Base-by-base conservation (phyloP, 176 grass and related monocot species). In the maize (Zea mays) region DNA sequence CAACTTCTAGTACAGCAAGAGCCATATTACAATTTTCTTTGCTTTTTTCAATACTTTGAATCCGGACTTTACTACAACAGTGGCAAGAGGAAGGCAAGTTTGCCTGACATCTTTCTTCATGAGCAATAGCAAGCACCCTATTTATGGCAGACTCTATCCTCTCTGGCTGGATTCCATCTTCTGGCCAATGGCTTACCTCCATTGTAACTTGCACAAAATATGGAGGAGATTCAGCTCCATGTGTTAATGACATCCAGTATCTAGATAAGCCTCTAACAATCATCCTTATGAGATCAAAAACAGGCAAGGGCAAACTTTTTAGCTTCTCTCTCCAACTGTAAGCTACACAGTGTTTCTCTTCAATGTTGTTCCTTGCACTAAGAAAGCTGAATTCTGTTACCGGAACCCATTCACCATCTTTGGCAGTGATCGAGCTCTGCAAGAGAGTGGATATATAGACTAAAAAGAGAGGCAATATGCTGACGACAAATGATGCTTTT, bases 141-240 rank as follows among this genome's bases (percentile, higher is more conserved):
- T 97, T 97, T 81, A 97, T 94, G 81, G 79, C 76, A 76, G 95
- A 97, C 73, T 97, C 95, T 66, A 97, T 91, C 68, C 86, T 92
- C 77, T 97, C 91, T 67, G 95, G 95, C 48, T 97, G 95, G 82
- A 97, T 97, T 38, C 95, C 95, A 80, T 94, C 95, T 76, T 97
- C 89, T 88, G 95, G 95, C 95, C 95, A 97, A 40, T 92, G 83
- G 21, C 85, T 85, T 52, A 97, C 89, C 73, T 97, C 85, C 91
- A 97, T 92, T 8, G 95, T 94, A 82, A 97, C 71, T 88, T 97
- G 95, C 61, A 97, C 91, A 82, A 97, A 97, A 81, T 94, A 97
- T 45, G 95, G 95, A 80, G 95, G 95, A 62, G 91, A 91, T 84
- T 97, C 95, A 14, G 91, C 91, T 65, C 95, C 91, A 76, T 91